Evolutionary conservation across 1,284 basidiomycete species (phyloP), one percentile per base, ranked within the genome.

Genomic region (Rhodotorula sp.): DNA sequence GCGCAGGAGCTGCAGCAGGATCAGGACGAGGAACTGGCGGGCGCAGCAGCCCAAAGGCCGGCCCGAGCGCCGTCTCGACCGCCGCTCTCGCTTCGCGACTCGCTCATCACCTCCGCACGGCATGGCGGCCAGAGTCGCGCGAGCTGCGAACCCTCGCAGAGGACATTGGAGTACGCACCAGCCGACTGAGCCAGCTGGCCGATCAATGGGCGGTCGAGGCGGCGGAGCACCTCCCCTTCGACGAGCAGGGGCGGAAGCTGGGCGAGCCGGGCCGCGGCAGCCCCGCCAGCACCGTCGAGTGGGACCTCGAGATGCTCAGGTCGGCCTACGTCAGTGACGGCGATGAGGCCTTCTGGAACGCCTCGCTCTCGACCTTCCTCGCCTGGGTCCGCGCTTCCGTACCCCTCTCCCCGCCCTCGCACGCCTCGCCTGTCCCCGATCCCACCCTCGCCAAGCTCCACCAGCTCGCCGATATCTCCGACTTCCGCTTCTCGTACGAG

Each of bases 401-500:
- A 54, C 56, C 58, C 10, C 63, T 50, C 42, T 61, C 64, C 16
- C 42, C 46, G 4, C 58, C 59, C 23, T 13, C 45, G 3, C 46
- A 60, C 7, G 21, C 46, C 10, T 4, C 27, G 1, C 53, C 62
- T 42, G 25, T 55, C 25, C 45, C 64, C 27, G 59, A 66, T 48
- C 34, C 62, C 19, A 66, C 70, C 54, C 62, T 76, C 42, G 55
- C 50, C 19, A 73, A 73, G 41, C 74, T 84, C 23, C 68, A 74
- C 27, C 65, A 80, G 3, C 77, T 84, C 34, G 79, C 82, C 16
- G 48, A 69, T 4, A 71, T 76, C 9, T 82, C 83, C 46, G 83
- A 85, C 74, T 67, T 82, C 16, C 77, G 81, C 1, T 75, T 77
- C 59, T 77, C 84, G 9, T 74, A 81, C 21, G 77, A 81, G 41